A percentile compares a stretch with the other conserved stretches of the same genome.
Evolutionary conservation across 2,329 filamentous ascomycete species (phyloP).

Genomic region (Claviceps digitariae): DNA sequence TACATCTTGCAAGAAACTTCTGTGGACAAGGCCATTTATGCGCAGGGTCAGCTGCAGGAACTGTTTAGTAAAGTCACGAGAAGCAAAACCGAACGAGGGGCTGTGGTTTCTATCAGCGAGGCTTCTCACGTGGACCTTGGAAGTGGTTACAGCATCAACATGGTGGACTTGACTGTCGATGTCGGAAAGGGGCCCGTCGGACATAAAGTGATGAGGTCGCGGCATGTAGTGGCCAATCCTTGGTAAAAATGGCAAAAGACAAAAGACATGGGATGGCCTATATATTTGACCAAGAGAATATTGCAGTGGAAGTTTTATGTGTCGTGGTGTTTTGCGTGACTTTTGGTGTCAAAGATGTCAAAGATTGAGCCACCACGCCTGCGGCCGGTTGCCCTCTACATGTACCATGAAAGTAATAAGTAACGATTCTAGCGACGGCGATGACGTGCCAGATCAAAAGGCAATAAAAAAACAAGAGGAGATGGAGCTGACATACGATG

Average conservation of each 20-base stretch:
- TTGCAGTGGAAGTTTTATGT: background rate
- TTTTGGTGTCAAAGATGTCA: background rate
- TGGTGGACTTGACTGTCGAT: slow-evolving; percentile 33
- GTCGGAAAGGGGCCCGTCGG: slow-evolving; percentile 19
- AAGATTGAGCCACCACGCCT: background rate
- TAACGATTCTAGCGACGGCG: slow-evolving; percentile 1
- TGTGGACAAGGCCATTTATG: slow-evolving; percentile 35
- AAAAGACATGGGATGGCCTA: background rate
- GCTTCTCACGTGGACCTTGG: slow-evolving; percentile 30
- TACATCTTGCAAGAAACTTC: slow-evolving; percentile 45
- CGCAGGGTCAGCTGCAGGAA: slow-evolving; percentile 39
- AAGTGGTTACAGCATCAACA: slow-evolving; percentile 32
- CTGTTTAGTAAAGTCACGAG: slow-evolving; percentile 34
- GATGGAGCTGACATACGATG: background rate
- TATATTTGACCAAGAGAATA: background rate
- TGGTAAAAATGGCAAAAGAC: background rate
- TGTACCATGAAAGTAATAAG: background rate
- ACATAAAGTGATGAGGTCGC: slow-evolving; percentile 11
- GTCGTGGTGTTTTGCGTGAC: background rate
- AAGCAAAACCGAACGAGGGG: slow-evolving; percentile 13
- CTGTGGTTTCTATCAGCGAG: slow-evolving; percentile 23
- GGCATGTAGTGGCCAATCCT: background rate
- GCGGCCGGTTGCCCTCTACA: background rate
- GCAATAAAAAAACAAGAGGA: background rate
- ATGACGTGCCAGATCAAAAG: background rate